phyloP scores from a whole-genome alignment of 1,284 basidiomycete species.

The Baeospora myosura region DNA sequence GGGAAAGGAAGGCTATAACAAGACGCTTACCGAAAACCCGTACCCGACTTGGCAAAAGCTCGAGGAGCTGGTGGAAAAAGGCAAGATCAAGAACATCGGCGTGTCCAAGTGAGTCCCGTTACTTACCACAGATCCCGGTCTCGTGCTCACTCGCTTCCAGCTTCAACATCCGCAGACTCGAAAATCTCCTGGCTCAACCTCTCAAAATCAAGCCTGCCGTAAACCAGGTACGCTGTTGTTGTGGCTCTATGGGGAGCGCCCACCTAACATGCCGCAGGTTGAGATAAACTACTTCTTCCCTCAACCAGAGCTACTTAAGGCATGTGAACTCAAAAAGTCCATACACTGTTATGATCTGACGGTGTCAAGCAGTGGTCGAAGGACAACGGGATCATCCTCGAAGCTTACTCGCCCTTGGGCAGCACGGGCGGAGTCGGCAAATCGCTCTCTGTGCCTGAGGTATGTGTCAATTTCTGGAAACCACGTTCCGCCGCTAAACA shows the following conservation, averaged over 20 bases:
- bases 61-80: conserved; percentile 71
- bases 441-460: conserved; percentile 48
- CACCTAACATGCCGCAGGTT: no score
- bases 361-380: conserved; percentile 45
- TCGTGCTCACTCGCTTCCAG: conserved; percentile 24
- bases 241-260: neutral
- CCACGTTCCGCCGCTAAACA: neutral
- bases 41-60: conserved; percentile 82
- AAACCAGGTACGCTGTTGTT: conserved; percentile 65
- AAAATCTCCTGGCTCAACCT: conserved; percentile 63
- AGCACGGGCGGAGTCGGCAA: conserved; percentile 51
- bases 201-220: conserved; percentile 72
- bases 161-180: conserved; percentile 52
- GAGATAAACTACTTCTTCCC: conserved; percentile 81
- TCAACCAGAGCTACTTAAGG: conserved; percentile 73
- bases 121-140: neutral
- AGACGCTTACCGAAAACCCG: conserved; percentile 62
- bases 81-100: conserved; percentile 80
- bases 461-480: conserved; percentile 20
- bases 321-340: conserved; percentile 21
- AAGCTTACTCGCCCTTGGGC: conserved; percentile 78
- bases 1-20: conserved; percentile 46
- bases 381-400: conserved; percentile 57
- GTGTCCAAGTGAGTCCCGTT: conserved; percentile 56
- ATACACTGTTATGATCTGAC: neutral